Percentiles rank a stretch among this genome's conserved stretches.
These are phyloP conservation scores for Friedmanniomyces endolithicus DNA, from an alignment of 495 filamentous ascomycete species.

Conservation along the genomic window DNA sequence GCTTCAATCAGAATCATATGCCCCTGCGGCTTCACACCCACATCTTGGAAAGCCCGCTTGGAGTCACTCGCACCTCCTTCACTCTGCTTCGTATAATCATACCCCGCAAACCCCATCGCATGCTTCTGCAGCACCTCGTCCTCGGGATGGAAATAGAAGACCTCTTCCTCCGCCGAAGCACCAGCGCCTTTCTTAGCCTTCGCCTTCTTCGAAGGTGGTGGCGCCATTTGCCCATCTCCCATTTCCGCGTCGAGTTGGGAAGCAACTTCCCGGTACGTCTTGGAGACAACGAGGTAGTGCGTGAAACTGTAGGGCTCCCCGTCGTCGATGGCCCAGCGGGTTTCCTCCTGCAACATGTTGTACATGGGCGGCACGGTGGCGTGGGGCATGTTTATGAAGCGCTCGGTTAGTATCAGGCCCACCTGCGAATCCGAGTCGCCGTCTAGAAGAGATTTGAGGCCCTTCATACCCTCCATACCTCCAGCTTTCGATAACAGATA, in stretches of 20 bases:
- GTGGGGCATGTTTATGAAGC: constrained; percentile 87
- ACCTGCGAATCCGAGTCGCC: constrained; percentile 44
- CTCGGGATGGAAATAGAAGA: constrained; percentile 92
- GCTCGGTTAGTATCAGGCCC: constrained; percentile 79
- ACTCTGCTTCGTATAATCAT: constrained; percentile 63
- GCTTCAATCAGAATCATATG: constrained; percentile 34
- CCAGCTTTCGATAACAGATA: constrained; percentile 52
- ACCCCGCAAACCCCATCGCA: constrained; percentile 51
- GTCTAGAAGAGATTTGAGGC: constrained; percentile 65
- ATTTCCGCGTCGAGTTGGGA: constrained; percentile 62
- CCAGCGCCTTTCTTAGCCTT: constrained; percentile 52
- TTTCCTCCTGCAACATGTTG: constrained; percentile 86
- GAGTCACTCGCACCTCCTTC: constrained; percentile 72
- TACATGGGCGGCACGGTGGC: constrained; percentile 94
- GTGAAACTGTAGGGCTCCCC: constrained; percentile 88
- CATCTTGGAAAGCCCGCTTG: constrained; percentile 85
- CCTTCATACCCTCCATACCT: constrained; percentile 78
- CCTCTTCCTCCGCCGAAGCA: constrained; percentile 14
- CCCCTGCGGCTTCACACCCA: constrained; percentile 74
- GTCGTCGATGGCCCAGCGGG: constrained; percentile 76
- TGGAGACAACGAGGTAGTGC: constrained; percentile 82
- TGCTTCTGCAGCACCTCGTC: constrained; percentile 78
- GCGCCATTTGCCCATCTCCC: constrained; percentile 35
- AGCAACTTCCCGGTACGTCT: constrained; percentile 76
- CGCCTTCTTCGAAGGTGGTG: constrained; percentile 49